Evolutionary conservation across 495 filamentous ascomycete genomes (phyloP).

Genomic region (Halenospora varia): DNA sequence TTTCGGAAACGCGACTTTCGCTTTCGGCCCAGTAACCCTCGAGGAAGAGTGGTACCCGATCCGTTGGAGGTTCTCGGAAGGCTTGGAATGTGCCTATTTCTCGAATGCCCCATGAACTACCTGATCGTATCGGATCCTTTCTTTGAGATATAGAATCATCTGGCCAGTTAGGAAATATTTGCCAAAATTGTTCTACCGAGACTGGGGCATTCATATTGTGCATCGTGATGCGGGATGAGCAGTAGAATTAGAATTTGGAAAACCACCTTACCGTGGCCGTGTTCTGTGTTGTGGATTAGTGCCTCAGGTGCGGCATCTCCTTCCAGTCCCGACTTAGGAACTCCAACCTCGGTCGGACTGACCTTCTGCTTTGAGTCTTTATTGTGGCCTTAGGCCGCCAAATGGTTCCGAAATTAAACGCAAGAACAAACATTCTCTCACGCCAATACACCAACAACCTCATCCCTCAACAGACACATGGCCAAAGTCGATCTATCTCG

Average conservation of each 20-base stretch:
- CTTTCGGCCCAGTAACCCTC: neutral
- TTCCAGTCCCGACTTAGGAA: neutral
- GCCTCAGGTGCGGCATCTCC: neutral
- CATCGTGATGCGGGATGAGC: neutral
- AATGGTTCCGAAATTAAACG: neutral
- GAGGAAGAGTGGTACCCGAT: neutral
- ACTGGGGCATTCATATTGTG: neutral
- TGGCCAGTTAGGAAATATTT: constrained; percentile 1
- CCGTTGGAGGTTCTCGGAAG: neutral
- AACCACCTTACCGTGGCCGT: neutral
- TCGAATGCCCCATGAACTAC: constrained; percentile 3
- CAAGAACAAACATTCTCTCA: neutral
- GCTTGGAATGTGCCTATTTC: constrained; percentile 2
- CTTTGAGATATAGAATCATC: neutral
- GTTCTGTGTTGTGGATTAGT: neutral
- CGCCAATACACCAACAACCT: neutral
- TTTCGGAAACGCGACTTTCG: neutral
- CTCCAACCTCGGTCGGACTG: neutral
- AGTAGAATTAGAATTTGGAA: neutral
- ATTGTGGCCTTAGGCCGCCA: neutral
- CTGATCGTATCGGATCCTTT: neutral
- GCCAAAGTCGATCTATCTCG: neutral
- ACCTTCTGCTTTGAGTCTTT: neutral
- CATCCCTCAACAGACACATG: neutral
- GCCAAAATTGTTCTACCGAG: neutral